Conservation (phyloP, 2,329 filamentous ascomycete genomes). For the Fusarium acutatum region DNA sequence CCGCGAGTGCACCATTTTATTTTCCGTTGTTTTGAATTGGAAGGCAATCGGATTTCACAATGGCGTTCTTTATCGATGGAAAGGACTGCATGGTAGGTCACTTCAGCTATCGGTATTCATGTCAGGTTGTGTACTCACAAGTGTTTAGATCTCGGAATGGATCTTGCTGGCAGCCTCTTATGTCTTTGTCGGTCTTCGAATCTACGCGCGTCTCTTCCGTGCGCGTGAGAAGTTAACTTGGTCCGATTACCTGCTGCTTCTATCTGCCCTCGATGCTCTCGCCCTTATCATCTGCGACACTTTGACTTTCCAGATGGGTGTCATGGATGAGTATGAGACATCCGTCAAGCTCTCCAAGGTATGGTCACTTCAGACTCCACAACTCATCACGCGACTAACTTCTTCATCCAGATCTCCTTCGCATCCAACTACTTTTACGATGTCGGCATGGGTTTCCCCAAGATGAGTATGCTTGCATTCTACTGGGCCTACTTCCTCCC, state of each 20-base stretch:
- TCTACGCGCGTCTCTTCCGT: slow-evolving; percentile 46
- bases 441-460: slow-evolving; percentile 48
- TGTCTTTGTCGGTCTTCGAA: slow-evolving; percentile 41
- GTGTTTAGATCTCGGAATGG: slow-evolving; percentile 45
- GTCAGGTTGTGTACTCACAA: not conserved
- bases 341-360: slow-evolving; percentile 47
- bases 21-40: not conserved
- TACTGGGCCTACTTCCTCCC: slow-evolving; percentile 47
- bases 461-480: slow-evolving; percentile 49
- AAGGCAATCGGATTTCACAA: not conserved
- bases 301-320: slow-evolving; percentile 44
- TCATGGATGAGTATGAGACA: slow-evolving; percentile 42
- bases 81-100: slow-evolving; percentile 35
- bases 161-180: slow-evolving; percentile 42
- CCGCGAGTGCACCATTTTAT: not conserved
- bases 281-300: slow-evolving; percentile 48
- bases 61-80: slow-evolving; percentile 34
- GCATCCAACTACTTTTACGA: slow-evolving; percentile 50
- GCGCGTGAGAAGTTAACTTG: slow-evolving; percentile 42
- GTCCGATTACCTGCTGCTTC: slow-evolving; percentile 43
- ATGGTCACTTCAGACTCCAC: not conserved
- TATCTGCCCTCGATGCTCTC: slow-evolving; percentile 44
- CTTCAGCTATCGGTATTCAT: accelerated
- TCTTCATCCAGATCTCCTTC: slow-evolving; percentile 41
- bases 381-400: not conserved